Conservation (phyloP, 306 rosid species). For the Ormosia semicastrata region DNA sequence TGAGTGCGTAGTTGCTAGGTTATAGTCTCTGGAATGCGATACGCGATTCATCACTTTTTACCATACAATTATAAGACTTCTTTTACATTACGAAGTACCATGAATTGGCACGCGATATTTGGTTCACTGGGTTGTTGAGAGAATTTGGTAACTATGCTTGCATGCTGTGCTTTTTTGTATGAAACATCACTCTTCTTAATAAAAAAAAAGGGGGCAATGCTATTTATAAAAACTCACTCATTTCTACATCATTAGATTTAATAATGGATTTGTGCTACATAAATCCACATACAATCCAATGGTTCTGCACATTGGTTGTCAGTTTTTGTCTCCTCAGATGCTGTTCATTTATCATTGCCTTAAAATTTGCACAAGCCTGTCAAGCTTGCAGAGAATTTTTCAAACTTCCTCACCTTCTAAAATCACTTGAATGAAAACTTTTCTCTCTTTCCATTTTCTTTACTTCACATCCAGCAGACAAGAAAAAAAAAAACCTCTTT, state of each 20-base stretch:
- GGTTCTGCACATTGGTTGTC: slow-evolving; percentile 26
- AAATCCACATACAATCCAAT: slow-evolving; percentile 16
- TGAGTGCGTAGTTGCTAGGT: no score
- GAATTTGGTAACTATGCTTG: no score
- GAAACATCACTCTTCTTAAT: neutral
- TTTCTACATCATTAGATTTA: slow-evolving; percentile 19
- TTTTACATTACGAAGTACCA: no score
- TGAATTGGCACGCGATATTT: no score
- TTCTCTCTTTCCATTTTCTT: neutral
- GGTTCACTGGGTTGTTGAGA: no score
- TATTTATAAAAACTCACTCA: neutral
- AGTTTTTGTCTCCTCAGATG: slow-evolving; percentile 21
- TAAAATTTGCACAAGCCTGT: neutral
- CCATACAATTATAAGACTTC: no score
- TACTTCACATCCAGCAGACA: neutral
- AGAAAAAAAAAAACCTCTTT: neutral
- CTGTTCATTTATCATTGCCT: slow-evolving; percentile 17
- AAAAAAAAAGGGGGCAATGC: neutral
- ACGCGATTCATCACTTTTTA: no score
- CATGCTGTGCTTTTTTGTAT: neutral
- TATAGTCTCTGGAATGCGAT: no score
- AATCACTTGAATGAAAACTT: neutral
- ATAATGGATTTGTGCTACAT: slow-evolving; percentile 23
- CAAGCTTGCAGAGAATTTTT: slow-evolving; percentile 3
- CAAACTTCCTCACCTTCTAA: slow-evolving; percentile 9